These are phyloP conservation scores for Penicillium rolfsii DNA, from an alignment of 2,329 filamentous ascomycete species.

Conservation along the genomic window DNA sequence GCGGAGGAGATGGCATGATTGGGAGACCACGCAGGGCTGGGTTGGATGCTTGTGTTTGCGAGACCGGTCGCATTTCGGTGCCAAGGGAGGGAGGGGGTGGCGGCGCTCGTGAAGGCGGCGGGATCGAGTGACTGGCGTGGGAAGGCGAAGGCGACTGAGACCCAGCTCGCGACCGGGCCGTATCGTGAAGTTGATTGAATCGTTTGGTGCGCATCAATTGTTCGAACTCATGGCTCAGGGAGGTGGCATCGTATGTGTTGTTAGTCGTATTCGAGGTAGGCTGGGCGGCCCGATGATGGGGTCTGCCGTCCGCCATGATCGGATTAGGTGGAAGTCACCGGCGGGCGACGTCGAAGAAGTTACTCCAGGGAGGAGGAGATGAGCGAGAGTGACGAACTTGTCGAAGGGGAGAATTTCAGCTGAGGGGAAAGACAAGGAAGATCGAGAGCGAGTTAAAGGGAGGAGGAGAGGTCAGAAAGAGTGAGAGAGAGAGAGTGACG, in stretches of 20 bases:
- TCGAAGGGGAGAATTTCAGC: neutral
- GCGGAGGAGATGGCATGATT: conserved; percentile 74
- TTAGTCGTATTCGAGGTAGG: conserved; percentile 27
- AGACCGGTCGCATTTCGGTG: conserved; percentile 43
- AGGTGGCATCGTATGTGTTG: conserved; percentile 70
- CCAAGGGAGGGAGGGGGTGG: conserved; percentile 41
- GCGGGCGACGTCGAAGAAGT: conserved; percentile 26
- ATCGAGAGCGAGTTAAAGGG: conserved; percentile 20
- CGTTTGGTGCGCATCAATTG: conserved; percentile 83
- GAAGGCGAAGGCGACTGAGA: conserved; percentile 59
- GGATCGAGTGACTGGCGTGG: conserved; percentile 33
- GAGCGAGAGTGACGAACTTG: conserved; percentile 11
- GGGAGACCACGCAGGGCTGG: conserved; percentile 61
- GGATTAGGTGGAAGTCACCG: conserved; percentile 31
- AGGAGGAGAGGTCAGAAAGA: conserved; percentile 4
- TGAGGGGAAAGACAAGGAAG: neutral
- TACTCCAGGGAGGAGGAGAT: conserved; percentile 34
- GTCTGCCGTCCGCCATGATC: conserved; percentile 46
- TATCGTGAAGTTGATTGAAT: conserved; percentile 77
- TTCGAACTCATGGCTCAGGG: conserved; percentile 82
- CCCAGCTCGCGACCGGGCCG: conserved; percentile 60
- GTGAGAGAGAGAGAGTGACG: neutral
- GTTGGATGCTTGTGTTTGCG: conserved; percentile 40
- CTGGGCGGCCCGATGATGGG: conserved; percentile 31
- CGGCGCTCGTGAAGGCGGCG: conserved; percentile 42